Evolutionary conservation across 495 filamentous ascomycete species (phyloP).

Genomic region (Clohesyomyces aquaticus): DNA sequence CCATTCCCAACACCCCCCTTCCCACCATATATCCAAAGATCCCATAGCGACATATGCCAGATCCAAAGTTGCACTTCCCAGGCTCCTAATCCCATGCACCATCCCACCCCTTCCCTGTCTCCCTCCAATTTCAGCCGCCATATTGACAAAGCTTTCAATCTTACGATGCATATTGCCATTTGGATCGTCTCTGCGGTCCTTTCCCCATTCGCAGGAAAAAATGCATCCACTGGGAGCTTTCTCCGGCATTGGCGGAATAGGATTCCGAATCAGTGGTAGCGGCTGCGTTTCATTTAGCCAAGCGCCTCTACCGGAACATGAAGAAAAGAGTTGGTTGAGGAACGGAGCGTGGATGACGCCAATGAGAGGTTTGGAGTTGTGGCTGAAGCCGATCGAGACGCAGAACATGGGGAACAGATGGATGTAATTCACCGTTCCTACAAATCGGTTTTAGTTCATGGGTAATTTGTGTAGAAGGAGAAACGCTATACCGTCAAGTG

Average conservation of each 20-base stretch:
- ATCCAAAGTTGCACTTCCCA: slow-evolving; percentile 64
- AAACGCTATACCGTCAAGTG: slow-evolving; percentile 57
- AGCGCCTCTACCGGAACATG: slow-evolving; percentile 62
- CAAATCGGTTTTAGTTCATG: background rate
- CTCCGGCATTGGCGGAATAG: slow-evolving; percentile 62
- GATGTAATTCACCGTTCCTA: slow-evolving; percentile 71
- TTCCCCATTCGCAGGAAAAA: slow-evolving; percentile 74
- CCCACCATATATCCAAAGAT: slow-evolving; percentile 62
- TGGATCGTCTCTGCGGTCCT: slow-evolving; percentile 64
- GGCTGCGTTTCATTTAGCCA: slow-evolving; percentile 66
- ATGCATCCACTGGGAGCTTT: slow-evolving; percentile 67
- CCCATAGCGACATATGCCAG: slow-evolving; percentile 63
- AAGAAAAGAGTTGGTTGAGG: slow-evolving; percentile 65
- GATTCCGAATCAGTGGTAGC: slow-evolving; percentile 61
- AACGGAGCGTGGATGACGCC: slow-evolving; percentile 70
- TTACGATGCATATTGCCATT: slow-evolving; percentile 69
- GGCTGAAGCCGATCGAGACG: slow-evolving; percentile 66
- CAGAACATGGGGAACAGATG: slow-evolving; percentile 77
- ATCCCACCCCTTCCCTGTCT: slow-evolving; percentile 66
- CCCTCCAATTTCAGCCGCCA: slow-evolving; percentile 65
- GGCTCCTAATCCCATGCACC: slow-evolving; percentile 61
- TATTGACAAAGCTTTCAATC: slow-evolving; percentile 70
- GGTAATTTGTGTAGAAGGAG: background rate
- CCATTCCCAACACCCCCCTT: slow-evolving; percentile 65
- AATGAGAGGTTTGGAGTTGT: slow-evolving; percentile 59